Percentiles rank a stretch among this genome's conserved stretches.
These are phyloP conservation scores for Aaosphaeria arxii DNA, from an alignment of 2,329 filamentous ascomycete species.

Conservation along the genomic window DNA sequence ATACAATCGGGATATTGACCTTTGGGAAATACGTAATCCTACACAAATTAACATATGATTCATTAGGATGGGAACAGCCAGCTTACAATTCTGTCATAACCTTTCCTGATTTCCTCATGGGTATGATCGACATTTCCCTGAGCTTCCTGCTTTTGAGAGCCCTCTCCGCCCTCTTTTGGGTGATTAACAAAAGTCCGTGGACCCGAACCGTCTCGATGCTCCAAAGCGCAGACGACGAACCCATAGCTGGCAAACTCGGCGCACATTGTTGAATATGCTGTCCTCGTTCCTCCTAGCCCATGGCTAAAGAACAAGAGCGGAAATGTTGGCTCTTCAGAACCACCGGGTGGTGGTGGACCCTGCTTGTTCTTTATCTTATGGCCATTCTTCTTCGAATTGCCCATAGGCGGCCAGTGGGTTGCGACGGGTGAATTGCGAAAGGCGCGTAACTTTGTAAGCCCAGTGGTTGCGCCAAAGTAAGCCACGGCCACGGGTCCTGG, in stretches of 20 bases:
- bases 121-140: conserved; percentile 35
- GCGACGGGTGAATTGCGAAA: conserved; percentile 60
- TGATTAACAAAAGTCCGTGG: conserved; percentile 62
- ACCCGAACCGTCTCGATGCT: conserved; percentile 64
- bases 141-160: conserved; percentile 19
- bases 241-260: conserved; percentile 66
- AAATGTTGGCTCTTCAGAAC: conserved; percentile 46
- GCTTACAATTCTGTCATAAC: conserved; percentile 49
- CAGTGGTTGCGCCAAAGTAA: conserved; percentile 56
- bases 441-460: conserved; percentile 64
- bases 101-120: conserved; percentile 34
- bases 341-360: conserved; percentile 37
- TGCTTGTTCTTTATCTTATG: conserved; percentile 41
- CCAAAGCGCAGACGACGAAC: conserved; percentile 62
- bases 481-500: conserved; percentile 46
- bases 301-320: conserved; percentile 66
- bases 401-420: conserved; percentile 51
- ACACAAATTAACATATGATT: conserved; percentile 4
- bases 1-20: conserved; percentile 4
- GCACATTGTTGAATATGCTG: conserved; percentile 61
- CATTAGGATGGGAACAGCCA: background rate
- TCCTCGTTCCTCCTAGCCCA: conserved; percentile 62
- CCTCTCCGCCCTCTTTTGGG: conserved; percentile 39
- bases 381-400: conserved; percentile 36
- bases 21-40: conserved; percentile 63